A percentile compares a stretch with the other conserved stretches of the same genome.
Evolutionary conservation across 352 stramenopile species (phyloP).

Genomic region (Phytophthora citrophthora): DNA sequence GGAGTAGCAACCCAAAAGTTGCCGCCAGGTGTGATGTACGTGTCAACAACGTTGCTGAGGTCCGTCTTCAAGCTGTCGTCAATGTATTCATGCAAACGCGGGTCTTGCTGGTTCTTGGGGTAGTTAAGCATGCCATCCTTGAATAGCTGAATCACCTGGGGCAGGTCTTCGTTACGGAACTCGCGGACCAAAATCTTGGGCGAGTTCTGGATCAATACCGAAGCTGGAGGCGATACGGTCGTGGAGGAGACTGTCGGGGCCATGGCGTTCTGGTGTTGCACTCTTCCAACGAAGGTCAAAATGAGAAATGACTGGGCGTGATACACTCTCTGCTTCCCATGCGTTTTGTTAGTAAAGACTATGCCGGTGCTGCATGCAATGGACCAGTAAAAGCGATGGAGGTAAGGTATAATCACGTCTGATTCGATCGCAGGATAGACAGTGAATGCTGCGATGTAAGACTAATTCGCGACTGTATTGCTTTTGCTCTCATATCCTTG

Average conservation of each 20-base stretch:
- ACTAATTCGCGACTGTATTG: no score
- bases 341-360: slow-evolving; percentile 3
- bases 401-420: neutral
- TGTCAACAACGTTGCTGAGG: slow-evolving; percentile 36
- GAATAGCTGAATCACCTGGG: slow-evolving; percentile 29
- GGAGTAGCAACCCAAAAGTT: slow-evolving; percentile 55
- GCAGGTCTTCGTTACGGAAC: slow-evolving; percentile 26
- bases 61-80: slow-evolving; percentile 31
- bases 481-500: slow-evolving; percentile 2
- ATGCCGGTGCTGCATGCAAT: slow-evolving; percentile 9
- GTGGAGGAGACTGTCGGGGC: slow-evolving; percentile 11
- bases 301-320: slow-evolving; percentile 9
- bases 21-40: slow-evolving; percentile 39
- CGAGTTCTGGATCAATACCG: neutral
- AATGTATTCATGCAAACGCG: slow-evolving; percentile 27
- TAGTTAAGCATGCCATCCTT: slow-evolving; percentile 32
- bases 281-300: slow-evolving; percentile 8
- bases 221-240: neutral
- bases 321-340: neutral
- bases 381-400: slow-evolving; percentile 7
- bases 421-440: slow-evolving; percentile 1
- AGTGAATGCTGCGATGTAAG: neutral
- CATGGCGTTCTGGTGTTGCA: slow-evolving; percentile 4
- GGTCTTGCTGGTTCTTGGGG: slow-evolving; percentile 12
- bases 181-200: slow-evolving; percentile 27